Evolutionary conservation across 345 rosid species (phyloP), one percentile per base, ranked within the genome.

Genomic region (Jatropha curcas): DNA sequence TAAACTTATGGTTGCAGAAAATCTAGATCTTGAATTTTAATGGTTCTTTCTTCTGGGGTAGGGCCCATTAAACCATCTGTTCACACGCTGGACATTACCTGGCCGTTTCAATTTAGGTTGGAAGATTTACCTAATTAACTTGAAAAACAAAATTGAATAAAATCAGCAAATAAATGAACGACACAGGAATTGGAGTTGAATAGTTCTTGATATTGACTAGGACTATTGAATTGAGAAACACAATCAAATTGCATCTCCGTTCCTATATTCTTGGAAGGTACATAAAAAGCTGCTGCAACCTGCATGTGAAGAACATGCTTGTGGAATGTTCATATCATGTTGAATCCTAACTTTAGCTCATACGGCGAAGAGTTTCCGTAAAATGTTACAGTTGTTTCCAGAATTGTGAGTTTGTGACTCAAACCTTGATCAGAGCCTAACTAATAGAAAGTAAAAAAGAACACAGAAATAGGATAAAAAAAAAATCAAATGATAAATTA

Each of bases 11-110:
- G 46, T 34, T n/a, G 55, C 61, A 53, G 60, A 56, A 60, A 77
- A 77, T 74, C 81, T 37, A 20, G 39, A 61, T 39, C 74, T 50
- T 25, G 48, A 72, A 67, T 71, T 67, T 41, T 56, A 62, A 41
- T 56, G 76, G 81, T 22, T 62, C 33, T 2, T 35, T 46, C 11
- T 12, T 76, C 13, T 19, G 3, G 34, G 28, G 3, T 14, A 27
- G 77, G 67, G 30, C 65, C 77, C 55, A 59, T 74, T 58, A 16
- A 14, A 48, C 48, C 67, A 12, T 45, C 48, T 48, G 37, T 59
- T 57, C 60, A 60, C 51, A 34, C 52, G 72, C 27, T 14, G 22
- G 53, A 50, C 70, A 25, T 35, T 53, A 43, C 31, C 7, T 45
- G 20, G 58, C 46, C 34, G 12, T 65, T n/a, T 22, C 65, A 73